A percentile compares a stretch with the other conserved stretches of the same genome.
Conservation (phyloP, 202 grass and related monocot species). For the Carex arenaria region DNA sequence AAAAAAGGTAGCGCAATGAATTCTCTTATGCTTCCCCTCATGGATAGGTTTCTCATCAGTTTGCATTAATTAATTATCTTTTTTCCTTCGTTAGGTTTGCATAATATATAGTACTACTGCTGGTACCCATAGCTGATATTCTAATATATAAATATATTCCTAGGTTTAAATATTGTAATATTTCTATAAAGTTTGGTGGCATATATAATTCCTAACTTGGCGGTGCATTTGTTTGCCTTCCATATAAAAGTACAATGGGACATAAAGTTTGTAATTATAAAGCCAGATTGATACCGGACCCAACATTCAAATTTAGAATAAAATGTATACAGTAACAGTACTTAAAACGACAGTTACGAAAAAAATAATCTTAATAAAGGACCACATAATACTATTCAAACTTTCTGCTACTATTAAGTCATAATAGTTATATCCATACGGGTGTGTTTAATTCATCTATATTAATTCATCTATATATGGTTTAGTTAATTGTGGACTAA, state of each 20-base stretch:
- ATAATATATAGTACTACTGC: not conserved
- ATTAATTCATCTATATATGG: not conserved
- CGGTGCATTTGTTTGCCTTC: conserved; percentile 24
- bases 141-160: not conserved
- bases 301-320: not conserved
- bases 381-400: not conserved
- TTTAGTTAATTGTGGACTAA: not conserved
- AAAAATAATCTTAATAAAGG: not conserved
- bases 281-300: not conserved
- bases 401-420: not conserved
- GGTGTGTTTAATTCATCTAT: not conserved
- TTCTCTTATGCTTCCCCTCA: not conserved
- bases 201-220: conserved; percentile 25
- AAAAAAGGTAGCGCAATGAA: not conserved
- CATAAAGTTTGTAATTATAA: not conserved
- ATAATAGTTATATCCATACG: not conserved
- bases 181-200: conserved; percentile 12
- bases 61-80: not conserved
- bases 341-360: not conserved
- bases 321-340: not conserved
- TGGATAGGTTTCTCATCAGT: not conserved
- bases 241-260: conserved; percentile 22
- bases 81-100: not conserved
- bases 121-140: not conserved
- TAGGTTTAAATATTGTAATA: conserved; percentile 11